Percentiles rank a stretch among this genome's conserved stretches.
These are phyloP conservation scores for Ilex paraguariensis DNA, from an alignment of 305 asterid genomes.

Conservation along the genomic window DNA sequence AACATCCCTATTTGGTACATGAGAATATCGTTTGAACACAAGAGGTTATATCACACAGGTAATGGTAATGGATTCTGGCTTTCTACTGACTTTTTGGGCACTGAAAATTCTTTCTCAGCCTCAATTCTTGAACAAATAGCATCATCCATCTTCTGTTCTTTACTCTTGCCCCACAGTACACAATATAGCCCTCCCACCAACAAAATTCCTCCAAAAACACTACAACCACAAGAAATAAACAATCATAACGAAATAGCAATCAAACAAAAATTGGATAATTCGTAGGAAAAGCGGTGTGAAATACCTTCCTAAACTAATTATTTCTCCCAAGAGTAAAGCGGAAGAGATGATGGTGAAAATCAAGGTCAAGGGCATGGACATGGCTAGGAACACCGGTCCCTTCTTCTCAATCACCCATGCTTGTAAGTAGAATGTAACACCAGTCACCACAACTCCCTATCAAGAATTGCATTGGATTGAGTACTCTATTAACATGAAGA, in stretches of 20 bases:
- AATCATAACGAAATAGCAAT: no score
- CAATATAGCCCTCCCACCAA: conserved; percentile 77
- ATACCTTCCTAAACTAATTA: conserved; percentile 75
- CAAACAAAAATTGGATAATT: no score
- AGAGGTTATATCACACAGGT: no score
- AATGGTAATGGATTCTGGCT: no score
- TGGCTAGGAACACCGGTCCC: conserved; percentile 81
- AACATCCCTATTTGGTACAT: no score
- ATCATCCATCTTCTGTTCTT: conserved; percentile 32
- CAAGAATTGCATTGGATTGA: background rate
- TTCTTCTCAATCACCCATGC: conserved; percentile 87
- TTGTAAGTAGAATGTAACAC: conserved; percentile 76
- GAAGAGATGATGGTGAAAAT: conserved; percentile 61
- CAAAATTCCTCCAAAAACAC: conserved; percentile 67
- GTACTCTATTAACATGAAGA: no score
- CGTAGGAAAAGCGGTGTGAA: no score
- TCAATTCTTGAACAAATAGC: no score
- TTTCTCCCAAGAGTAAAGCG: conserved; percentile 69
- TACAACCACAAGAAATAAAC: conserved; percentile 13
- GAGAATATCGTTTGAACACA: no score
- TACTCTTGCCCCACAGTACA: conserved; percentile 79
- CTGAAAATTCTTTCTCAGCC: no score
- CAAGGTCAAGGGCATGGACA: conserved; percentile 72
- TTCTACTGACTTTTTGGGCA: no score
- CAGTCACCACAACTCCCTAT: conserved; percentile 86